Evolutionary conservation across 306 rosid genomes (phyloP).

Genomic region (Elaeagnus macrophylla): DNA sequence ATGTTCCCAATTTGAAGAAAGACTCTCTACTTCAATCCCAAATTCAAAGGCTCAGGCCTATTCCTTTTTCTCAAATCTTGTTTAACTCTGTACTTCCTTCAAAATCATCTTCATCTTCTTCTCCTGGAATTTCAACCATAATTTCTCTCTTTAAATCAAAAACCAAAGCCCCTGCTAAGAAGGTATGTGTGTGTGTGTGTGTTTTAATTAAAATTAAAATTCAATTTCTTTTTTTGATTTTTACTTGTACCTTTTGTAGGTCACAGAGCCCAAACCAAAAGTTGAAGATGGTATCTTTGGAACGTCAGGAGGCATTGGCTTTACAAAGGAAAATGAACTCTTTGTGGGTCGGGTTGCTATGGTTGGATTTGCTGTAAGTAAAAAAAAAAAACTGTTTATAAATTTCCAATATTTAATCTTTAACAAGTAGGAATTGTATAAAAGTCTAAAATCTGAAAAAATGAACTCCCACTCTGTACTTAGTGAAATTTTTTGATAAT

Average conservation of each 20-base stretch:
- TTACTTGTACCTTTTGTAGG: slow-evolving; percentile 33
- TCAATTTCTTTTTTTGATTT: neutral
- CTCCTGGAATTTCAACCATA: slow-evolving; percentile 28
- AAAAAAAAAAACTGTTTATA: too few relatives aligned
- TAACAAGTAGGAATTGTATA: too few relatives aligned
- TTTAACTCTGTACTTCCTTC: slow-evolving; percentile 41
- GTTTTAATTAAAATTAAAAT: too few relatives aligned
- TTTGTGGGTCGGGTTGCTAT: slow-evolving; percentile 96
- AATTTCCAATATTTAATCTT: too few relatives aligned
- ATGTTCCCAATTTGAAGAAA: slow-evolving; percentile 40
- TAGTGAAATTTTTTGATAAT: too few relatives aligned
- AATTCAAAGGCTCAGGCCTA: slow-evolving; percentile 47
- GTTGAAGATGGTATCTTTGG: slow-evolving; percentile 93
- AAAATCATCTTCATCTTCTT: slow-evolving; percentile 21
- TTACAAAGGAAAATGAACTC: slow-evolving; percentile 93
- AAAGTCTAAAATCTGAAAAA: too few relatives aligned
- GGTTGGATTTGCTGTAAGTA: slow-evolving; percentile 91
- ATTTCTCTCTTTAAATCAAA: slow-evolving; percentile 69
- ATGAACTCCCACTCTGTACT: too few relatives aligned
- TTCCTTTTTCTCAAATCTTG: slow-evolving; percentile 24
- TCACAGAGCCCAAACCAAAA: slow-evolving; percentile 46
- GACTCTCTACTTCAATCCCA: slow-evolving; percentile 47
- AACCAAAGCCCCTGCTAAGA: slow-evolving; percentile 69
- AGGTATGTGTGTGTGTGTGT: slow-evolving; percentile 43
- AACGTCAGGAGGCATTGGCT: slow-evolving; percentile 95